Conservation (phyloP, 1,284 basidiomycete genomes). For the Apiotrichum sp. region DNA sequence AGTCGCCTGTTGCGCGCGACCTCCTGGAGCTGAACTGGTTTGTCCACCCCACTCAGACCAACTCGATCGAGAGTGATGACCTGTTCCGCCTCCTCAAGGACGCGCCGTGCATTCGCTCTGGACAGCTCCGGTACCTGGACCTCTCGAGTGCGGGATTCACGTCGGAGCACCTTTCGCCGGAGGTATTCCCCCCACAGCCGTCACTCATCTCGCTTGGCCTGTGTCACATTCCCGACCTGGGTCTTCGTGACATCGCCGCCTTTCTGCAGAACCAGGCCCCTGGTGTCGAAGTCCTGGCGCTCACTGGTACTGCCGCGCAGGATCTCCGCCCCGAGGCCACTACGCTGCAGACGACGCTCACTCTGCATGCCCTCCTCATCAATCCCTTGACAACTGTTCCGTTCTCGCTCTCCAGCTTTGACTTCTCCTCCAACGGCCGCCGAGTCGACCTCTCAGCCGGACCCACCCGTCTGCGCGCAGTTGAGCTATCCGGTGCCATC, state of each 20-base stretch:
- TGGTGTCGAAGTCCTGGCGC: conserved; percentile 78
- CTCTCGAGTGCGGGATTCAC: conserved; percentile 76
- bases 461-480: conserved; percentile 73
- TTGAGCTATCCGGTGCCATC: conserved; percentile 75
- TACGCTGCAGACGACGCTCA: conserved; percentile 41
- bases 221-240: conserved; percentile 70
- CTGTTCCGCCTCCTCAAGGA: conserved; percentile 61
- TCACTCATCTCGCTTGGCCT: conserved; percentile 79
- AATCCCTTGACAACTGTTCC: conserved; percentile 72
- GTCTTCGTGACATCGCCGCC: conserved; percentile 60
- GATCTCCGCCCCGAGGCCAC: conserved; percentile 52
- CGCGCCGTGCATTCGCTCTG: conserved; percentile 76
- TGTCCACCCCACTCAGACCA: conserved; percentile 78
- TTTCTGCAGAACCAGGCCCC: conserved; percentile 66
- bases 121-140: conserved; percentile 78
- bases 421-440: conserved; percentile 26
- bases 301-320: conserved; percentile 69
- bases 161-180: conserved; percentile 52
- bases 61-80: conserved; percentile 66
- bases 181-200: conserved; percentile 59
- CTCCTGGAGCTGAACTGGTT: conserved; percentile 80
- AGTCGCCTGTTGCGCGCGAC: conserved; percentile 56
- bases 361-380: conserved; percentile 57
- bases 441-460: conserved; percentile 48
- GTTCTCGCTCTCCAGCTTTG: conserved; percentile 52